A percentile compares a stretch with the other conserved stretches of the same genome.
These are phyloP conservation scores for Mortierella sp. DNA, from an alignment of 371 early-diverging fungal genomes.

Conservation along the genomic window DNA sequence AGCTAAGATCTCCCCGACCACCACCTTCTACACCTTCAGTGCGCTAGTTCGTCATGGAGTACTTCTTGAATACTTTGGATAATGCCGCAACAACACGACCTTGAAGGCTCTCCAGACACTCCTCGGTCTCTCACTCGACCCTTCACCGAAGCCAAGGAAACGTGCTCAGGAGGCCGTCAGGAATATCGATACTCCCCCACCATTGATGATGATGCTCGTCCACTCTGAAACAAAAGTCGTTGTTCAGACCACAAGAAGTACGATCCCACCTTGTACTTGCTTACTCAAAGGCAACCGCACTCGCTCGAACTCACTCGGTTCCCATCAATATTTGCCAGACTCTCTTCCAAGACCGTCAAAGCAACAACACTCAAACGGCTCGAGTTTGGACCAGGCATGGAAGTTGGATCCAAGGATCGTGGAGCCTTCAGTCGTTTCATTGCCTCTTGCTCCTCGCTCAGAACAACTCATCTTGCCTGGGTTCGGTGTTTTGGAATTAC, in stretches of 20 bases:
- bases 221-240: slow-evolving; percentile 85
- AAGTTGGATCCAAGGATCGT: slow-evolving; percentile 12
- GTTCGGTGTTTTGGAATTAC: slow-evolving; percentile 21
- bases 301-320: slow-evolving; percentile 33
- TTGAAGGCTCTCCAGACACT: slow-evolving; percentile 79
- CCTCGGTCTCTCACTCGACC: slow-evolving; percentile 81
- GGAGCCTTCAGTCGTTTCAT: slow-evolving; percentile 22
- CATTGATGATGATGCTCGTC: slow-evolving; percentile 75
- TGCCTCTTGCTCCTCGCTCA: slow-evolving; percentile 28
- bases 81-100: slow-evolving; percentile 65
- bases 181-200: slow-evolving; percentile 73
- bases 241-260: slow-evolving; percentile 70
- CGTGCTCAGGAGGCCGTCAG: slow-evolving; percentile 87
- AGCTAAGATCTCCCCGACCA: slow-evolving; percentile 65
- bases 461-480: slow-evolving; percentile 40
- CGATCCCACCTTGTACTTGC: slow-evolving; percentile 36
- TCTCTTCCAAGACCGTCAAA: slow-evolving; percentile 33
- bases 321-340: slow-evolving; percentile 30
- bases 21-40: slow-evolving; percentile 77
- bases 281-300: slow-evolving; percentile 33
- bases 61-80: slow-evolving; percentile 84
- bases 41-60: slow-evolving; percentile 80
- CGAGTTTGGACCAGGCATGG: slow-evolving; percentile 41
- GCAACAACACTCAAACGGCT: slow-evolving; percentile 26
- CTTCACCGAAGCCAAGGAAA: slow-evolving; percentile 90